Base-by-base conservation (phyloP, 768 basidiomycete species). In the Amanita rimosa region DNA sequence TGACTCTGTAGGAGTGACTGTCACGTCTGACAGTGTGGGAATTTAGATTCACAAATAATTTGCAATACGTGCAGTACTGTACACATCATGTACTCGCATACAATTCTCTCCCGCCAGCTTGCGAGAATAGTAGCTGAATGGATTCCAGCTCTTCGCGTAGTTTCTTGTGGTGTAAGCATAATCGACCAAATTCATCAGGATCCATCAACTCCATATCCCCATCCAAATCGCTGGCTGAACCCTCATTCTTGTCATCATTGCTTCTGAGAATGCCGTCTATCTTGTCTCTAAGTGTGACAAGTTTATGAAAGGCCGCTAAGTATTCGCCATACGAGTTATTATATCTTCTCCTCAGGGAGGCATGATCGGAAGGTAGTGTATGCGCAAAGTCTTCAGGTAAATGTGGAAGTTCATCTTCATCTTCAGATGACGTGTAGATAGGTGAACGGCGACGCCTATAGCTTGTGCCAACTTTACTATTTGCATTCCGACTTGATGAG, bases 81-180 rank as follows among this genome's bases (percentile, higher is more conserved):
- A 16, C 17, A 37, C 17, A 37, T 19, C 9, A 39, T 39, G 21
- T 22, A 27, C 17, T 14, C 14, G 22, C 13, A 9, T 35, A 46
- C 21, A 46, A 46, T 9, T 27, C 45, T 17, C 45, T 46, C 35
- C 34, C 45, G 8, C 35, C 35, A 24, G 14, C 24, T 27, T 37
- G 45, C 29, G 39, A 39, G 27, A 40, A 39, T 40, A 48, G 26
- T 26, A 27, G 46, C 27, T 33, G 69, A 42, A 84, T 78, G 46
- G 58, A 65, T 57, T 75, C 69, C 33, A 85, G 57, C 55, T 83
- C 81, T n/a, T 67, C 68, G 55, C 70, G 66, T 52, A 73, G 66
- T 37, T 65, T 65, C 51, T 67, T 65, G 56, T 80, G 70, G 7
- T 73, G 70, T 7, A 56, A 55, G 45, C 62, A 67, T 21, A 82